Evolutionary conservation across 768 basidiomycete genomes (phyloP).

Genomic region (Terana coerulea): DNA sequence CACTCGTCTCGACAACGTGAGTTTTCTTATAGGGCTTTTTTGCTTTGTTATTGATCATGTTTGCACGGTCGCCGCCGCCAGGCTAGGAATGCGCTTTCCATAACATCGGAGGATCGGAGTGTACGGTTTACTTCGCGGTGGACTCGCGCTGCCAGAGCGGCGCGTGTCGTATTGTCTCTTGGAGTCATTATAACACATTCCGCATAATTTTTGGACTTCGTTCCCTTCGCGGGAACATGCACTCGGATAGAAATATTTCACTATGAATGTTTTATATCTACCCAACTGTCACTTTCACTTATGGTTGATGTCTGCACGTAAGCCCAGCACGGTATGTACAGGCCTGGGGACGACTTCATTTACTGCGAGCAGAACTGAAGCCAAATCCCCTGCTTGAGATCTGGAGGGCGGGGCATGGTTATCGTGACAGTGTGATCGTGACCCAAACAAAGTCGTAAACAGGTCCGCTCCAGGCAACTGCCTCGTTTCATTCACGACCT

Average conservation of each 20-base stretch:
- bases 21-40: background rate
- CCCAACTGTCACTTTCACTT: background rate
- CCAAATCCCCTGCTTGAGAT: background rate
- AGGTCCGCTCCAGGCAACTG: conserved; percentile 7
- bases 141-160: no score
- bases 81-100: no score
- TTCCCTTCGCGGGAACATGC: conserved; percentile 29
- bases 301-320: no score
- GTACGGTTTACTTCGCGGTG: no score
- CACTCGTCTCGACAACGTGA: background rate
- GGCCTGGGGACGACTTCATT: no score
- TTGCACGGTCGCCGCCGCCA: no score
- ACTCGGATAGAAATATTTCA: background rate
- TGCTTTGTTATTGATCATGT: background rate
- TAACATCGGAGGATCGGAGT: no score
- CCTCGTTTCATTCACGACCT: conserved; percentile 11
- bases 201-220: conserved; percentile 34
- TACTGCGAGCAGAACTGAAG: no score
- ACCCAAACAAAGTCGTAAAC: conserved; percentile 12
- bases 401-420: background rate
- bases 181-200: no score
- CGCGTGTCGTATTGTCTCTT: no score
- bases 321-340: no score
- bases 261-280: background rate
- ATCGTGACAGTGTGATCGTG: background rate